Evolutionary conservation across 495 filamentous ascomycete genomes (phyloP).

Genomic region (Aspergillus ellipticus): DNA sequence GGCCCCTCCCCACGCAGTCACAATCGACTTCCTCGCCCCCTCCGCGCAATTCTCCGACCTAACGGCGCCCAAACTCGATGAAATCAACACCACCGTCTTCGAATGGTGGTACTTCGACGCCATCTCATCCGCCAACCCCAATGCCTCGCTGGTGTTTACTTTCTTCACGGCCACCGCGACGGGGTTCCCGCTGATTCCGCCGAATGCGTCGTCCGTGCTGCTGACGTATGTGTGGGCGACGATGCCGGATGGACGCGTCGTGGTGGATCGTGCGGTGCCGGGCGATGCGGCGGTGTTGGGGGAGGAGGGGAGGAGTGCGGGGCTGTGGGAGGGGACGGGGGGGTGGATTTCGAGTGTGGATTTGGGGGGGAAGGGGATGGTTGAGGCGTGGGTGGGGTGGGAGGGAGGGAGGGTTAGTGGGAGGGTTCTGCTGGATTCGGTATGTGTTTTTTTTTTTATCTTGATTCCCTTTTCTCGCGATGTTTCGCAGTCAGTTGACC

Average conservation of each 20-base stretch:
- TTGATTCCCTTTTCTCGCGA: background rate
- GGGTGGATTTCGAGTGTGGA: too few relatives aligned
- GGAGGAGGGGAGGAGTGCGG: background rate
- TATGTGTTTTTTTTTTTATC: background rate
- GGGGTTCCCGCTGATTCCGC: conserved; percentile 21
- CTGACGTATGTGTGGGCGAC: conserved; percentile 23
- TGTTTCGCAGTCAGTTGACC: too few relatives aligned
- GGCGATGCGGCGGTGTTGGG: background rate
- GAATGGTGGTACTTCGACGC: conserved; percentile 45
- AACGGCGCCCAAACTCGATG: conserved; percentile 27
- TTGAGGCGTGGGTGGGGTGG: background rate
- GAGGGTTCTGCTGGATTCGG: conserved; percentile 4
- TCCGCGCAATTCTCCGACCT: conserved; percentile 13
- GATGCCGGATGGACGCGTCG: conserved; percentile 18
- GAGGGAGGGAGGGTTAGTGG: conserved; percentile 8
- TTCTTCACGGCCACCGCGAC: conserved; percentile 24
- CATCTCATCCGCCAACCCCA: conserved; percentile 17
- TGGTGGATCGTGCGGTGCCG: background rate
- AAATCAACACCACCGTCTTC: conserved; percentile 28
- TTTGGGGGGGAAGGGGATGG: conserved; percentile 10
- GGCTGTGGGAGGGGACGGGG: conserved; percentile 5
- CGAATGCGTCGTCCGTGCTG: conserved; percentile 15
- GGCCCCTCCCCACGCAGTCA: background rate
- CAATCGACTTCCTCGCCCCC: conserved; percentile 4
- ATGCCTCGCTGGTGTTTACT: conserved; percentile 22